Base-by-base conservation (phyloP, 2,329 filamentous ascomycete genomes). In the Exophiala phaeomuriformis region DNA sequence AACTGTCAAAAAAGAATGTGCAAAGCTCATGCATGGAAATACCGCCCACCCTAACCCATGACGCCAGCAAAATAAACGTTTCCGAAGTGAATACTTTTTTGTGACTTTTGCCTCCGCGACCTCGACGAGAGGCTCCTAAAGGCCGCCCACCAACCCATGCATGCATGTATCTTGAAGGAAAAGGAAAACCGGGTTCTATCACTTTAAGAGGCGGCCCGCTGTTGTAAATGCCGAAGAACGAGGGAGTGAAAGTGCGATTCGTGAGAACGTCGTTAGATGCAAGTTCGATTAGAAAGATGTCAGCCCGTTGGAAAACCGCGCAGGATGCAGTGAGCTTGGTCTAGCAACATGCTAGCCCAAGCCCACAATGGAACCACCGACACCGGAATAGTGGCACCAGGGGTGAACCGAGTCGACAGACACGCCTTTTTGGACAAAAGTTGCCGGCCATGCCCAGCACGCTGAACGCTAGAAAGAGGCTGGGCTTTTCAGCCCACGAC, bases 211-310 rank as follows among this genome's bases (percentile, higher is more conserved):
- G 49, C 51, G 57, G 53, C 53, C 52, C 57, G 54, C 54, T 59
- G 47, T 52, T 47, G 47, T 55, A 59, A 53, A 59, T 57, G 57
- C 57, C 42, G 53, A 53, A 59, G 50, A 59, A 54, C 48, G 49
- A 55, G 55, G 53, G 57, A 59, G 48, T 39, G 47, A 47, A 59
- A 59, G 48, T 49, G 52, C 41, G 54, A 49, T 32, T 36, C 54
- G 51, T 42, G 53, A 55, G 54, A 55, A 55, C 42, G 57, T 59
- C 57, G 54, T 59, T 52, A 59, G 41, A 59, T 59, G 51, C 37
- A 35, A 57, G 49, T 46, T 51, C 57, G 42, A 59, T 57, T 57
- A 59, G 45, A 42, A 46, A 58, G 52, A 49, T 51, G 52, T 52
- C 41, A 36, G 47, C 33, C 49, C 39, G 40, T 53, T 31, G 42